These are phyloP conservation scores for Kuraishia ogatae DNA, from an alignment of 805 yeast genomes.

Conservation along the genomic window DNA sequence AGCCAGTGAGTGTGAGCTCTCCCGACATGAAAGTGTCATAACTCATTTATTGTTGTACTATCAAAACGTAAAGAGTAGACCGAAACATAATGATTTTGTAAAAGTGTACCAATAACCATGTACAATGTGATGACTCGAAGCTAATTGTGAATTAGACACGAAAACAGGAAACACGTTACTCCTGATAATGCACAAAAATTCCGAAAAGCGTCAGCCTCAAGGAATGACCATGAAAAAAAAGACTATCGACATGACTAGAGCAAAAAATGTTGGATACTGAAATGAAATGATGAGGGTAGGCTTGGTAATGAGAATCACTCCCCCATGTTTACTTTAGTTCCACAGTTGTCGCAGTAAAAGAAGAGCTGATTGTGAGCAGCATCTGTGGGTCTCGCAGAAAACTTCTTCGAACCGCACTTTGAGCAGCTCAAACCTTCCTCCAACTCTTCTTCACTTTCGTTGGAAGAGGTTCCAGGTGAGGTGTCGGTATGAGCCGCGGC, in stretches of 20 bases:
- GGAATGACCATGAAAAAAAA: not conserved
- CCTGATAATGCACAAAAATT: too few relatives aligned
- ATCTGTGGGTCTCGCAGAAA: constrained; percentile 14
- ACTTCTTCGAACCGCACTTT: constrained; percentile 13
- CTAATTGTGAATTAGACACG: too few relatives aligned
- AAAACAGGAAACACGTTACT: not conserved
- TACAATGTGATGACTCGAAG: not conserved
- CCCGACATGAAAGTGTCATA: not conserved
- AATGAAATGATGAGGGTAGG: too few relatives aligned
- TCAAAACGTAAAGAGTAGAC: not conserved
- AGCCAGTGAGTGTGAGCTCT: too few relatives aligned
- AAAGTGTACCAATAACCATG: not conserved
- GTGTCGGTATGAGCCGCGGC: not conserved
- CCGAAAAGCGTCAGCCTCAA: not conserved
- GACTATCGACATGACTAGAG: too few relatives aligned
- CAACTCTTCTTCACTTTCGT: not conserved
- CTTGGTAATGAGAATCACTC: too few relatives aligned
- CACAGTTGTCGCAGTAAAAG: constrained; percentile 21
- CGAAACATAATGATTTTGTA: not conserved
- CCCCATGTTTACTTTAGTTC: constrained; percentile 3
- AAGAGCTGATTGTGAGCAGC: constrained; percentile 9
- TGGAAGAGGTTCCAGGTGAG: not conserved
- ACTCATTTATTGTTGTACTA: not conserved
- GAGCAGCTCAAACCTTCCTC: constrained; percentile 8
- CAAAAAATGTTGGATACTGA: too few relatives aligned